Conservation (phyloP, 2,329 filamentous ascomycete genomes). For the Fusarium cyanostomum region DNA sequence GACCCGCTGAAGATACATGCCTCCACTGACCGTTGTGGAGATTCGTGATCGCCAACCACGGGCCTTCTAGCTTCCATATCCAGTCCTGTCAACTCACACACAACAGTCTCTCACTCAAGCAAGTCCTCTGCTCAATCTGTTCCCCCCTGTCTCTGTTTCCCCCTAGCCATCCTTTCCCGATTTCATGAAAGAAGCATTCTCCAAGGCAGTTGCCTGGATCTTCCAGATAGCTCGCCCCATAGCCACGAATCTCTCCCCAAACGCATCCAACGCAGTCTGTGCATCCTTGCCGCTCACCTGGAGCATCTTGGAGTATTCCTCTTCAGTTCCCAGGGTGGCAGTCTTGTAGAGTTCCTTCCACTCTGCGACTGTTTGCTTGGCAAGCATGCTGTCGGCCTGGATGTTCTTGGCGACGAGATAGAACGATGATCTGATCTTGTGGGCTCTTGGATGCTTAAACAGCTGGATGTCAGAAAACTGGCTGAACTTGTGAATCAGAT, state of each 20-base stretch:
- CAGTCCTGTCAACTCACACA: background rate
- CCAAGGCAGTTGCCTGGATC: constrained; percentile 23
- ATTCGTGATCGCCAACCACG: too few species aligned
- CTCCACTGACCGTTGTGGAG: too few species aligned
- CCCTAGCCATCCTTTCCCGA: background rate
- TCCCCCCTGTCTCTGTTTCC: background rate
- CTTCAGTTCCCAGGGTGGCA: constrained; percentile 49
- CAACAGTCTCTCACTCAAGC: too few species aligned
- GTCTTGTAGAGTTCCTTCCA: constrained; percentile 55
- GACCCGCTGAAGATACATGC: too few species aligned
- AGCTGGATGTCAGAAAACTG: constrained; percentile 51
- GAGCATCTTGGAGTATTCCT: background rate
- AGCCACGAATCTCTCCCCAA: constrained; percentile 14
- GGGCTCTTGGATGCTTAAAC: constrained; percentile 55
- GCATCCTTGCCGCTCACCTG: background rate
- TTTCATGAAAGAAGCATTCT: constrained; percentile 11
- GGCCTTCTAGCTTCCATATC: too few species aligned
- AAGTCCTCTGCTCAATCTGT: background rate
- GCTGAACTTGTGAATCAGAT: constrained; percentile 51
- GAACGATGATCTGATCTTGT: constrained; percentile 59
- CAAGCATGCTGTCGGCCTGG: constrained; percentile 44
- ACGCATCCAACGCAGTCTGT: background rate
- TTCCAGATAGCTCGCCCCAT: constrained; percentile 28
- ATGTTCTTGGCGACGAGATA: constrained; percentile 61
- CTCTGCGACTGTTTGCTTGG: constrained; percentile 46